Conservation (phyloP, 148 eudicot species). For the Bassia scoparia region DNA sequence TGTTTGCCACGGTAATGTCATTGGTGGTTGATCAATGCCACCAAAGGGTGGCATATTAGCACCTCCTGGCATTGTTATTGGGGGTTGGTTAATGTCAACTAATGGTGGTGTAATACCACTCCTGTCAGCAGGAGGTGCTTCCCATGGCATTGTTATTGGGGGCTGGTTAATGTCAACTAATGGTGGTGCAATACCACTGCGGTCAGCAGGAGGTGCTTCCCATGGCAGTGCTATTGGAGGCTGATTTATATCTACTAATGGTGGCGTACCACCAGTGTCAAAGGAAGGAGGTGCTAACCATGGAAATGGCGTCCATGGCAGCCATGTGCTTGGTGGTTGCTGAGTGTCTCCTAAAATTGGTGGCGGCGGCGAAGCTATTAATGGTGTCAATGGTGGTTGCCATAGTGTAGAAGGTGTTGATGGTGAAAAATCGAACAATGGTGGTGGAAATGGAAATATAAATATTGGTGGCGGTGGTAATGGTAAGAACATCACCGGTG, state of each 20-base stretch:
- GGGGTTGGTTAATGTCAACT: too few species aligned
- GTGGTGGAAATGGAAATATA: background rate
- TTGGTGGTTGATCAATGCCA: constrained; percentile 1
- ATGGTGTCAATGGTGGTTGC: constrained; percentile 7
- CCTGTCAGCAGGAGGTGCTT: constrained; percentile 1
- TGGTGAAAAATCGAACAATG: constrained; percentile 5
- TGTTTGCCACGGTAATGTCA: constrained; percentile 7
- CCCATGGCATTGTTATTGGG: constrained; percentile 8
- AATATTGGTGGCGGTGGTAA: background rate
- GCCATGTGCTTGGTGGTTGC: too few species aligned
- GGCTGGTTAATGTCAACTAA: background rate
- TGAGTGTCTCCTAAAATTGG: too few species aligned
- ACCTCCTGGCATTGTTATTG: background rate
- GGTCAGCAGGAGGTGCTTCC: constrained; percentile 22
- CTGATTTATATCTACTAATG: constrained; percentile 5
- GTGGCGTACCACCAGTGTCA: constrained; percentile 5
- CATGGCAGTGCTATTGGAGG: constrained; percentile 32
- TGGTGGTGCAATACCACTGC: background rate
- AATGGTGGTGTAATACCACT: background rate
- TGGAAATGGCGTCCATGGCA: constrained; percentile 27
- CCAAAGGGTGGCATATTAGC: constrained; percentile 1
- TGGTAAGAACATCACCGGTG: background rate
- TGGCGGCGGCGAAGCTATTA: constrained; percentile 1
- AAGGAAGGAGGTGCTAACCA: background rate
- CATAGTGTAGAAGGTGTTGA: background rate